Evolutionary conservation across 2,329 filamentous ascomycete genomes (phyloP).

Genomic region (Emericellopsis cladophorae): DNA sequence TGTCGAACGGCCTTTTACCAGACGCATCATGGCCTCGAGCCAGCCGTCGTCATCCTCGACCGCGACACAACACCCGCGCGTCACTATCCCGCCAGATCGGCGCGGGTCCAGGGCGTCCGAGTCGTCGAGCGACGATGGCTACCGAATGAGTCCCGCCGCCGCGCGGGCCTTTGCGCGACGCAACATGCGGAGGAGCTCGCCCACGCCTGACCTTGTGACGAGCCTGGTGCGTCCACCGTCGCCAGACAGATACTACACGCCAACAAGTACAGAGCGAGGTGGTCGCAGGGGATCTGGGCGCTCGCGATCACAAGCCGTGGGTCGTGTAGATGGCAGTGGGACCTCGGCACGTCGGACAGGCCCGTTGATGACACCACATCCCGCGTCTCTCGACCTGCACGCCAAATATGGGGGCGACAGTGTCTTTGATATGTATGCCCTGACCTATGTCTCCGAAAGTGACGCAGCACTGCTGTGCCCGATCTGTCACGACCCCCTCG

Average conservation of each 20-base stretch:
- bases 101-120: slow-evolving; percentile 11
- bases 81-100: background rate
- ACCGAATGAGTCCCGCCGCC: slow-evolving; percentile 19
- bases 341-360: slow-evolving; percentile 14
- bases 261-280: background rate
- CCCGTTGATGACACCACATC: slow-evolving; percentile 20
- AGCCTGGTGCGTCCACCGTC: slow-evolving; percentile 24
- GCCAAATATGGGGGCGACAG: slow-evolving; percentile 21
- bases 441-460: slow-evolving; percentile 27
- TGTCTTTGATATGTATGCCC: slow-evolving; percentile 30
- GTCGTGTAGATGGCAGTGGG: background rate
- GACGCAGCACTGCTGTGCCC: slow-evolving; percentile 38
- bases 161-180: slow-evolving; percentile 21
- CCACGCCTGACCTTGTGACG: slow-evolving; percentile 25
- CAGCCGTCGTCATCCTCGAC: background rate
- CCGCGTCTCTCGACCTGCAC: slow-evolving; percentile 24
- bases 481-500: slow-evolving; percentile 47
- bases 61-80: background rate
- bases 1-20: background rate
- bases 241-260: slow-evolving; percentile 19
- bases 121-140: slow-evolving; percentile 20
- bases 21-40: background rate
- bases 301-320: background rate
- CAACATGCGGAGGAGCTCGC: slow-evolving; percentile 18
- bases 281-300: background rate